Evolutionary conservation across 306 rosid species (phyloP), one percentile per base, ranked within the genome.

Genomic region (Geum urbanum): DNA sequence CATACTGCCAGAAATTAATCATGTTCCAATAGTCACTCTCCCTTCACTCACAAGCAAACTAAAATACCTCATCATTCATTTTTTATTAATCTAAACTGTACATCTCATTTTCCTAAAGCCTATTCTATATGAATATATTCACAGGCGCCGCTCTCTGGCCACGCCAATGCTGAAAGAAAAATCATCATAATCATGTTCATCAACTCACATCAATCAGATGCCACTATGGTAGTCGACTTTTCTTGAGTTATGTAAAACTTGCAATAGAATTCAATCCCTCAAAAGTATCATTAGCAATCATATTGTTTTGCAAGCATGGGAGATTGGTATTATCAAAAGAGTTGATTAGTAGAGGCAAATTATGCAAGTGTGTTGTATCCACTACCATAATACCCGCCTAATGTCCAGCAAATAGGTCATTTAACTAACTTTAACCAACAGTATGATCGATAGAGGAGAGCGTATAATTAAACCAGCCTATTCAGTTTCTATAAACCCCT

Each of bases 31-130:
- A 39, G 54, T 47, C 63, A 50, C 56, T 63, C 82, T 80, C 77
- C 82, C 84, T 85, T 85, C 80, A 80, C 63, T 80, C 3, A 56
- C 76, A 87, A 79, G 91, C 85, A 84, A 85, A 69, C 71, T 19
- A 70, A 52, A 27, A 66, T 39, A 70, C 71, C 51, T 60, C 27
- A 6, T 15, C 47, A 51, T 58, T 44, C 50, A 35, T 18, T 60
- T 48, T 62, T 59, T 63, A 44, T 37, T 69, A 48, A 50, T 51
- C 44, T 32, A 32, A 32, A 32, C 37, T 32, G 37, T 13, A 64
- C 45, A 43, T 20, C 37, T 53, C 52, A 53, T 54, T 53, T 40
- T 19, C 6, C 64, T 20, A 15, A 32, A 40, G 40, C 52, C 72
- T 11, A 18, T 37, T 52, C 10, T 40, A 39, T 18, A 69, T 39